A percentile compares a stretch with the other conserved stretches of the same genome.
Conservation (phyloP, 2,329 filamentous ascomycete species). For the Apiospora saccharicola region DNA sequence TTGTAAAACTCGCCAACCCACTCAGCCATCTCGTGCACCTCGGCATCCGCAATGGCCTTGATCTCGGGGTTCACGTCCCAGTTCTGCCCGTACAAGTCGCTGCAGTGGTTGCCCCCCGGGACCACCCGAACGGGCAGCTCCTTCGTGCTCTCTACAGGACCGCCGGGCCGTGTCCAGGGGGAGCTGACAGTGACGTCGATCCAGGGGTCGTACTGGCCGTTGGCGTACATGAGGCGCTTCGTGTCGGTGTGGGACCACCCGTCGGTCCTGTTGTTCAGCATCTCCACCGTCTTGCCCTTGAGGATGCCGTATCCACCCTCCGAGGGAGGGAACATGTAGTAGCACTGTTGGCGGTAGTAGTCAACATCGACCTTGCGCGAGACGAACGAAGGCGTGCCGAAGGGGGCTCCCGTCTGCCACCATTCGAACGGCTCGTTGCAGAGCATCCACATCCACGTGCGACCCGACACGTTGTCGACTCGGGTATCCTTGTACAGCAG, state of each 20-base stretch:
- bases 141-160: constrained; percentile 44
- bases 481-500: constrained; percentile 47
- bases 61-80: constrained; percentile 58
- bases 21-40: constrained; percentile 57
- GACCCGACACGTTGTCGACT: constrained; percentile 50
- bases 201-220: constrained; percentile 52
- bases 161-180: constrained; percentile 45
- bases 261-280: constrained; percentile 48
- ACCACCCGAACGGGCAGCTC: constrained; percentile 45
- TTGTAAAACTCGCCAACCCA: constrained; percentile 62
- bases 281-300: constrained; percentile 40
- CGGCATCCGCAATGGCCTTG: constrained; percentile 56
- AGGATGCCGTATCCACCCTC: constrained; percentile 45
- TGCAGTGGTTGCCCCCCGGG: constrained; percentile 48
- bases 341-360: constrained; percentile 53
- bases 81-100: constrained; percentile 52
- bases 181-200: constrained; percentile 48
- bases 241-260: constrained; percentile 52
- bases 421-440: constrained; percentile 58
- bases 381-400: constrained; percentile 48
- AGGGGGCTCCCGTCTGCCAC: constrained; percentile 55
- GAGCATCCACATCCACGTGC: constrained; percentile 64
- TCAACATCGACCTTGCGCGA: constrained; percentile 46
- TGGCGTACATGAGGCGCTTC: constrained; percentile 47
- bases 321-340: constrained; percentile 51